Evolutionary conservation across 768 basidiomycete genomes (phyloP).

Genomic region (Naganishia randhawae): DNA sequence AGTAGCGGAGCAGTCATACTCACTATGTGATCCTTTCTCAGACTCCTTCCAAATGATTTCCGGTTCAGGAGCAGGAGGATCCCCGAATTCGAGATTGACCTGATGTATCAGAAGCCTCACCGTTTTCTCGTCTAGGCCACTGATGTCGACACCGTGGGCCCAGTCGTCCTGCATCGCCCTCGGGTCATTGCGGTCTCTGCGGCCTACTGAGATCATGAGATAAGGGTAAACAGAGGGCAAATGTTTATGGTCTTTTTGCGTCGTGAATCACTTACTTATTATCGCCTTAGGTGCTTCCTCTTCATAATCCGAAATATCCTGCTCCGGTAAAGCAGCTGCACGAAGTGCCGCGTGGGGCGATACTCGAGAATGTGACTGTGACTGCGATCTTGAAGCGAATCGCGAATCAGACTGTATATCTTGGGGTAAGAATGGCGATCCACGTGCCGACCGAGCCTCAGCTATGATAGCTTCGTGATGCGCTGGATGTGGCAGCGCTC

Average conservation of each 20-base stretch:
- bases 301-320: conserved; percentile 11
- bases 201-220: neutral
- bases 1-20: no score
- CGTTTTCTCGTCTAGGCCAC: conserved; percentile 17
- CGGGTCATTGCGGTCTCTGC: conserved; percentile 8
- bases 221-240: neutral
- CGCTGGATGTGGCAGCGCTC: neutral
- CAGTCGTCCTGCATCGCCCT: conserved; percentile 22
- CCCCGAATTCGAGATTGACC: conserved; percentile 22
- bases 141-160: conserved; percentile 22
- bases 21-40: neutral
- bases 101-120: conserved; percentile 17
- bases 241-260: no score
- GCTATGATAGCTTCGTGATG: neutral
- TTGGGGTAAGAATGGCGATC: neutral
- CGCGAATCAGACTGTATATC: neutral
- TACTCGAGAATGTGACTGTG: neutral
- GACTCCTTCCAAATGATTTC: conserved; percentile 10
- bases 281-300: conserved; percentile 6
- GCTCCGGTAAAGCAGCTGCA: neutral
- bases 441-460: neutral
- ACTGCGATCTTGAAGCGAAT: conserved; percentile 1
- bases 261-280: conserved; percentile 12
- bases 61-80: conserved; percentile 16
- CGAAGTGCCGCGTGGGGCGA: neutral